Base-by-base conservation (phyloP, 768 basidiomycete species). In the Xerocomellus dryophilus region DNA sequence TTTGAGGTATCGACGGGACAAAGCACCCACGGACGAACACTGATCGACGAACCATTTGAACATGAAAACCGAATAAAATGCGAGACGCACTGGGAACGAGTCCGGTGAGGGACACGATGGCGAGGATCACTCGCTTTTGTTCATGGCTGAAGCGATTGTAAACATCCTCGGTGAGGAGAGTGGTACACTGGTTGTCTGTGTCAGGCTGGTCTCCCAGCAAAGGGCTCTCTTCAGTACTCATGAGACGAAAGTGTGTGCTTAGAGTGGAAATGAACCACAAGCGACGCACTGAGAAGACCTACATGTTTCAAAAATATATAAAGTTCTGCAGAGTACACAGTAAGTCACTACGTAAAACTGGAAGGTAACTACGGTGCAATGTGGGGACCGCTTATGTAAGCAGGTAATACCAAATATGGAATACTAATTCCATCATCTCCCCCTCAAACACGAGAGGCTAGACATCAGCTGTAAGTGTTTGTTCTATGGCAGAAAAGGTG, bases 1-100 rank as follows among this genome's bases (percentile, higher is more conserved):
- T 83, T 46, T 86, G 79, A 0, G 88, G 87, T 51, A 92, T 86
- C 0, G 83, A 82, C 0, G 89, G 89, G 3, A 89, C 76, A 65
- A 92, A 90, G 1, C 81, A 81, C 0, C 81, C 84, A 7, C 81
- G 73, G 0, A 86, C 81, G 54, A 92, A 83, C 35, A 86, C 89
- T 92, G 50, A n/a, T n/a, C n/a, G n/a, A n/a, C n/a, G 44, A 29
- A 34, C 40, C 21, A 43, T 14, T 20, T 46, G 23, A 31, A n/a
- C 14, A 42, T 40, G 6, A 36, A 39, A 41, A 29, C 15, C 2
- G 36, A 36, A 53, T 36, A 7, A 39, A 34, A 45, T 41, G 35
- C 10, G 50, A 39, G 12, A 58, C 79, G 44, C 60, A 90, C 88
- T 73, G 20, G 83, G 83, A 48, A 90, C 68, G 23, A 90, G 70